Conservation (phyloP, 305 asterid genomes). For the Rubia tinctorum region DNA sequence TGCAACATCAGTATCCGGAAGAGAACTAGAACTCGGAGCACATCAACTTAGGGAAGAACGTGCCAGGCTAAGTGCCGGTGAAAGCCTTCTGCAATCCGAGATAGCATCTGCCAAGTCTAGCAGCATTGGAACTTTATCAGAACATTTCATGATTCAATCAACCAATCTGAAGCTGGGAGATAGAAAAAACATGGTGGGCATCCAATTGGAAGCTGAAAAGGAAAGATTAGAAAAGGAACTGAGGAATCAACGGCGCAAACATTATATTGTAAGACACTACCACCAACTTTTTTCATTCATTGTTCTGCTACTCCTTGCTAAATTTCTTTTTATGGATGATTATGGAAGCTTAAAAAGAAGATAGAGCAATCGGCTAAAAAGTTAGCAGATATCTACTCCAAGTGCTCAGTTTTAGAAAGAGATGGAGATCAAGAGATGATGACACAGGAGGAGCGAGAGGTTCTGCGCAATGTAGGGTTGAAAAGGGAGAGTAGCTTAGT, state of each 20-base stretch:
- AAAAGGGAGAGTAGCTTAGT: slow-evolving; percentile 63
- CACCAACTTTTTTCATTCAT: slow-evolving; percentile 18
- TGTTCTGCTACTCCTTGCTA: slow-evolving; percentile 19
- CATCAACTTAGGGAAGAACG: slow-evolving; percentile 77
- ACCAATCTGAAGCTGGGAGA: slow-evolving; percentile 28
- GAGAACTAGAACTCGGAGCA: slow-evolving; percentile 62
- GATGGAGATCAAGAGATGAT: slow-evolving; percentile 69
- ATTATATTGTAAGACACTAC: slow-evolving; percentile 46
- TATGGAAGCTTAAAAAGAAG: slow-evolving; percentile 77
- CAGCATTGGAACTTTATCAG: slow-evolving; percentile 66
- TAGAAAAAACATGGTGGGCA: slow-evolving; percentile 39
- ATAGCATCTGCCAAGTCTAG: slow-evolving; percentile 37
- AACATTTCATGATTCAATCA: slow-evolving; percentile 56
- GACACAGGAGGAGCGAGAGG: slow-evolving; percentile 74
- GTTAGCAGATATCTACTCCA: slow-evolving; percentile 50
- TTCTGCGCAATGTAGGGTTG: slow-evolving; percentile 65
- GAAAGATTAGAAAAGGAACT: slow-evolving; percentile 69
- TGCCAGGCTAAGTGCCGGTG: slow-evolving; percentile 74
- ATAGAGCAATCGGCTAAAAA: slow-evolving; percentile 53
- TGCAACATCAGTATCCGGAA: slow-evolving; percentile 55
- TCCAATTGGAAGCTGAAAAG: slow-evolving; percentile 59
- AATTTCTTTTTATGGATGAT: slow-evolving; percentile 21
- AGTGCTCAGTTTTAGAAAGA: slow-evolving; percentile 41
- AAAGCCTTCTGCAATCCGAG: slow-evolving; percentile 34
- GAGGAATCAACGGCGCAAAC: slow-evolving; percentile 52